phyloP scores from a whole-genome alignment of 106 monocot genomes.

The Amphibolis antarctica region DNA sequence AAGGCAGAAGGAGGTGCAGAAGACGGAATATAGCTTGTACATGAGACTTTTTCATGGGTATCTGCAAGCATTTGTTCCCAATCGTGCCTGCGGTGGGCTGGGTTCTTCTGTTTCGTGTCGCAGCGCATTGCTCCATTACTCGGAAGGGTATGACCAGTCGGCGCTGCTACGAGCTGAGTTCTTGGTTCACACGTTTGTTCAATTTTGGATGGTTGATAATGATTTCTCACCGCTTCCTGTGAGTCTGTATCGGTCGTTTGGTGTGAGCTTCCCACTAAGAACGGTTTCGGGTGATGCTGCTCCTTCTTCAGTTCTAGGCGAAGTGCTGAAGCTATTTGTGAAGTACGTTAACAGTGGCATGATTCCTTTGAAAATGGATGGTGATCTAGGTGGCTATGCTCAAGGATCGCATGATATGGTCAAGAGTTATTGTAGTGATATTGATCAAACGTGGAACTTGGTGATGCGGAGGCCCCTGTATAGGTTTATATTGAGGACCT shows the following conservation, averaged over 20 bases:
- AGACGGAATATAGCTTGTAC: slow-evolving; percentile 48
- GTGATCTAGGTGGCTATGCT: slow-evolving; percentile 2
- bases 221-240: slow-evolving; percentile 78
- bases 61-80: slow-evolving; percentile 53
- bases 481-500: slow-evolving; percentile 70
- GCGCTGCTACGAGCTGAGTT: slow-evolving; percentile 58
- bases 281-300: slow-evolving; percentile 34
- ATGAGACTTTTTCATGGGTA: slow-evolving; percentile 57
- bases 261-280: slow-evolving; percentile 29
- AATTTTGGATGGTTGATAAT: slow-evolving; percentile 90
- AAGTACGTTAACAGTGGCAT: slow-evolving; percentile 48
- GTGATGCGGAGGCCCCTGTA: slow-evolving; percentile 76
- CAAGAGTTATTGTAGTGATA: background rate
- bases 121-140: slow-evolving; percentile 65
- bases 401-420: slow-evolving; percentile 6
- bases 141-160: slow-evolving; percentile 27
- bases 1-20: slow-evolving; percentile 25
- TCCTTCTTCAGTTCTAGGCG: slow-evolving; percentile 59
- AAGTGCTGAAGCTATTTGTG: slow-evolving; percentile 50
- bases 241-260: slow-evolving; percentile 27
- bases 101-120: slow-evolving; percentile 36
- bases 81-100: background rate
- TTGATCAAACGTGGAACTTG: slow-evolving; percentile 43
- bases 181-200: slow-evolving; percentile 52
- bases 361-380: slow-evolving; percentile 4